phyloP scores from a whole-genome alignment of 768 basidiomycete genomes.

The Boletus subcaerulescens region DNA sequence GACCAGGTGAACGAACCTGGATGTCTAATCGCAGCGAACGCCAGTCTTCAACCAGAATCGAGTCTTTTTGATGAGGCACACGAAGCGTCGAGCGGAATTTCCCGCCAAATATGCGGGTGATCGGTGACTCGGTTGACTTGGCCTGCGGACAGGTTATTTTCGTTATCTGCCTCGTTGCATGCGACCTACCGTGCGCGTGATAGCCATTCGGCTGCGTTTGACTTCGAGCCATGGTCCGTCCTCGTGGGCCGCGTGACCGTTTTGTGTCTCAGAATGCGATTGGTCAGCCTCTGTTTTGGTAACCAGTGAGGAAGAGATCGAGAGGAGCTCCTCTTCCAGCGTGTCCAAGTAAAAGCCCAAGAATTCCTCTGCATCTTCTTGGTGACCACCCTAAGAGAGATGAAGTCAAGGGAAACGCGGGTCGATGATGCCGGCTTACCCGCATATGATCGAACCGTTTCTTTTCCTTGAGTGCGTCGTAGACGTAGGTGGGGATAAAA shows the following conservation, averaged over 20 bases:
- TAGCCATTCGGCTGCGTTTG: constrained; percentile 73
- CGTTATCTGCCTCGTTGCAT: constrained; percentile 2
- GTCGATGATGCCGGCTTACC: constrained; percentile 43
- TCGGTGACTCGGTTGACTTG: constrained; percentile 79
- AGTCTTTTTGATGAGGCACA: constrained; percentile 81
- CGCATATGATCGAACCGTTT: constrained; percentile 92
- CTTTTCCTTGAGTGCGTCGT: constrained; percentile 91
- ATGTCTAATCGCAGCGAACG: constrained; percentile 87
- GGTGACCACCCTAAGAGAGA: constrained; percentile 69
- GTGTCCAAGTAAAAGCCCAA: constrained; percentile 96
- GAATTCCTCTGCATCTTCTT: constrained; percentile 99
- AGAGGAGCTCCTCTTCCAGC: constrained; percentile 85
- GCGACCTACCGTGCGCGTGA: constrained; percentile 72
- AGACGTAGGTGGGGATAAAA: constrained; percentile 83
- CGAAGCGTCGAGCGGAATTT: constrained; percentile 83
- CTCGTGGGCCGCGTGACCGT: constrained; percentile 32
- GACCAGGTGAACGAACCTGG: constrained; percentile 45
- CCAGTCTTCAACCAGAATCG: constrained; percentile 89
- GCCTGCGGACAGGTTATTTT: constrained; percentile 41
- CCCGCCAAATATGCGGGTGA: constrained; percentile 91
- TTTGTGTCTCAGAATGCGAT: constrained; percentile 6
- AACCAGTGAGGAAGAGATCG: constrained; percentile 53
- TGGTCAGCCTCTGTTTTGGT: constrained; percentile 34
- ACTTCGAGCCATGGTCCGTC: constrained; percentile 91
- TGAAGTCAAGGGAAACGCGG: neutral